Evolutionary conservation across 805 yeast species (phyloP).

Genomic region (Starmera quercuum): DNA sequence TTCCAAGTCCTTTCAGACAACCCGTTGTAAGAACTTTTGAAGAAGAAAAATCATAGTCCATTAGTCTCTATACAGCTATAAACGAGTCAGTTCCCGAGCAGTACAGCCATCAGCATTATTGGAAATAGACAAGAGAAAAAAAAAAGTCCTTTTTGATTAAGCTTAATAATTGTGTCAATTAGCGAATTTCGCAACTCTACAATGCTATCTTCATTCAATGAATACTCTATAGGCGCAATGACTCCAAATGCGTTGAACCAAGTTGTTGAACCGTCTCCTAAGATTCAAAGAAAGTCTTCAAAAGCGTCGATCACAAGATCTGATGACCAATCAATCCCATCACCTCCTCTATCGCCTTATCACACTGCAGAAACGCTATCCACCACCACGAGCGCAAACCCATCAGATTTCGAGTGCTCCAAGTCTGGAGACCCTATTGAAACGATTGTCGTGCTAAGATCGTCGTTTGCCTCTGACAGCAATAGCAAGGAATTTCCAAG

Average conservation of each 20-base stretch:
- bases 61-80: too few relatives aligned
- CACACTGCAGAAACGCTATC: conserved; percentile 15
- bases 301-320: conserved; percentile 15
- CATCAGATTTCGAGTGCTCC: too few relatives aligned
- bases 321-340: conserved; percentile 27
- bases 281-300: conserved; percentile 15
- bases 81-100: too few relatives aligned
- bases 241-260: background rate
- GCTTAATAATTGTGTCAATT: too few relatives aligned
- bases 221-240: background rate
- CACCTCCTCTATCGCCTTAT: conserved; percentile 40
- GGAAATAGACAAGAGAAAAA: too few relatives aligned
- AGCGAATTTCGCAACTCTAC: background rate
- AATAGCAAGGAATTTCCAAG: conserved; percentile 34
- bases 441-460: conserved; percentile 9
- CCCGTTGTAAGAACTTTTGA: too few relatives aligned
- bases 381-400: too few relatives aligned
- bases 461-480: conserved; percentile 1
- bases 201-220: background rate
- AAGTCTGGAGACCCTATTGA: too few relatives aligned
- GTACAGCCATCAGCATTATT: too few relatives aligned
- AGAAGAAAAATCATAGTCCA: too few relatives aligned
- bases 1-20: too few relatives aligned
- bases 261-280: background rate
- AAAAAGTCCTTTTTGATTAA: too few relatives aligned